Evolutionary conservation across 768 basidiomycete species (phyloP).

Genomic region (Calvatia gigantea): DNA sequence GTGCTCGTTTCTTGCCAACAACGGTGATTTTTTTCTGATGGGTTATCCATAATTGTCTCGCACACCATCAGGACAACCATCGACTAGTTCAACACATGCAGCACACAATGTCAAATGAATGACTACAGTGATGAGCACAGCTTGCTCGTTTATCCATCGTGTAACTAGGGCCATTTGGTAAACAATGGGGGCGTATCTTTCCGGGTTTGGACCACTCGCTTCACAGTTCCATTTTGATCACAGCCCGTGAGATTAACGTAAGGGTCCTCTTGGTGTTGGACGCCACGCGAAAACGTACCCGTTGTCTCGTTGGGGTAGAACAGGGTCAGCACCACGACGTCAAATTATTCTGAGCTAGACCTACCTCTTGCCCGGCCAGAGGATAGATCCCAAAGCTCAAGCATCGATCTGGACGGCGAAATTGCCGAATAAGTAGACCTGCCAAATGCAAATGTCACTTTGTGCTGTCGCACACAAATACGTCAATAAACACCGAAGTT

Average conservation of each 20-base stretch:
- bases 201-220: background rate
- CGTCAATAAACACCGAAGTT: too few relatives aligned
- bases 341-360: too few relatives aligned
- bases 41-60: background rate
- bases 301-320: too few relatives aligned
- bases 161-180: background rate
- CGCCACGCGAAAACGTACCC: background rate
- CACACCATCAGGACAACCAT: background rate
- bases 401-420: too few relatives aligned
- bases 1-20: slow-evolving; percentile 5
- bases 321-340: too few relatives aligned
- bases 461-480: too few relatives aligned
- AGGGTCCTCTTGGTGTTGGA: background rate
- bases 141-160: background rate
- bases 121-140: background rate
- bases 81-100: background rate
- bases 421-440: too few relatives aligned
- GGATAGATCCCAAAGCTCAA: too few relatives aligned
- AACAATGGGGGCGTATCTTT: background rate
- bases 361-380: too few relatives aligned
- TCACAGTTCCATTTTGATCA: background rate
- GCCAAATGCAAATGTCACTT: too few relatives aligned
- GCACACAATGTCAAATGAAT: background rate
- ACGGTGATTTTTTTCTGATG: background rate
- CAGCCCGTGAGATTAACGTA: background rate